phyloP scores from a whole-genome alignment of 108 stramenopile genomes.

The Cyclotella baltica region DNA sequence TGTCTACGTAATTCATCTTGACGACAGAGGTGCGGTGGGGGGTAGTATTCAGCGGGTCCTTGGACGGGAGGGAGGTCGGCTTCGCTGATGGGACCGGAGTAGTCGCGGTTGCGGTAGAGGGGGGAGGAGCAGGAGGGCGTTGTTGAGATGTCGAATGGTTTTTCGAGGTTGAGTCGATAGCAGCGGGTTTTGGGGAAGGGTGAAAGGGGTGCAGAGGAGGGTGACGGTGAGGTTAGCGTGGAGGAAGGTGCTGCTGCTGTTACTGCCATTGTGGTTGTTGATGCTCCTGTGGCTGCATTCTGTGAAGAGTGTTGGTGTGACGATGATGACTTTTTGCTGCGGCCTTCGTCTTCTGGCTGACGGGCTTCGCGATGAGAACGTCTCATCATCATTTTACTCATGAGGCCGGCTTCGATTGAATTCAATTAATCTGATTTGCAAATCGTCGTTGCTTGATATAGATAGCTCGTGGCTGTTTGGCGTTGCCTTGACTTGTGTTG shows the following conservation, averaged over 20 bases:
- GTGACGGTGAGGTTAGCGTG: neutral
- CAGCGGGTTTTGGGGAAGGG: slow-evolving; percentile 61
- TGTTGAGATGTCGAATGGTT: slow-evolving; percentile 38
- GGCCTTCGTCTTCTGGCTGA: slow-evolving; percentile 20
- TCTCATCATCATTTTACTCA: slow-evolving; percentile 11
- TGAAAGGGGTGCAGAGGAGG: neutral
- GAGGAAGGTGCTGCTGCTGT: no score
- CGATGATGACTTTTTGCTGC: slow-evolving; percentile 1
- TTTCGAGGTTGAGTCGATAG: slow-evolving; percentile 84
- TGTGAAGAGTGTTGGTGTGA: slow-evolving; percentile 2
- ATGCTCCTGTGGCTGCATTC: no score
- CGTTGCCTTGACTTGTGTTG: no score
- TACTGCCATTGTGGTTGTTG: no score
- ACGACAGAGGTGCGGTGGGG: slow-evolving; percentile 39
- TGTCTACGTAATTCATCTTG: slow-evolving; percentile 29
- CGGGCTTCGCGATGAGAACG: neutral
- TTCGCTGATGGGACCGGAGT: slow-evolving; percentile 39
- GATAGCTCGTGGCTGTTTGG: neutral
- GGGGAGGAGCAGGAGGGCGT: neutral
- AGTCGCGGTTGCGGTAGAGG: slow-evolving; percentile 27
- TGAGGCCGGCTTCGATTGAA: neutral
- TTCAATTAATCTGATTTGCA: neutral
- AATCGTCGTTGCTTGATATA: neutral
- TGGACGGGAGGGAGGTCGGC: slow-evolving; percentile 40
- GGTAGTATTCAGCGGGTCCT: slow-evolving; percentile 46